phyloP scores from a whole-genome alignment of 768 basidiomycete species.

The Amanita rubescens region DNA sequence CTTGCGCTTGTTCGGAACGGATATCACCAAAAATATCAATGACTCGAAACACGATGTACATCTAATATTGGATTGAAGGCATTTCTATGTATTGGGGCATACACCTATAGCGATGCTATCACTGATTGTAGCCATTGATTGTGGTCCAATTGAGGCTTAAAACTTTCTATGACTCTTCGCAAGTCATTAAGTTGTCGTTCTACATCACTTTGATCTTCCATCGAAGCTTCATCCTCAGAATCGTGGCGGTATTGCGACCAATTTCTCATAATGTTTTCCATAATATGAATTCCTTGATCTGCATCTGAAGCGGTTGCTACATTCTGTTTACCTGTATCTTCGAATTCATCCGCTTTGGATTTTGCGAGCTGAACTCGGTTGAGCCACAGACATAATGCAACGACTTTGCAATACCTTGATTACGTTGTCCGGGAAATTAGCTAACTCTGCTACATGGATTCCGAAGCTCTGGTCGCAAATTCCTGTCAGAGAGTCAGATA shows the following conservation, averaged over 20 bases:
- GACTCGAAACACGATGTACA: conserved; percentile 12
- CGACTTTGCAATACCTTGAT: conserved; percentile 51
- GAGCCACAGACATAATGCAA: not conserved
- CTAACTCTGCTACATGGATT: conserved; percentile 95
- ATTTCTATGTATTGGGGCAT: too few species aligned
- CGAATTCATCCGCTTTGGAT: conserved; percentile 85
- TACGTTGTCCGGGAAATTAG: conserved; percentile 94
- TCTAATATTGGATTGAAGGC: not conserved
- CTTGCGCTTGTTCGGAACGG: conserved; percentile 74
- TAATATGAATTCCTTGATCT: conserved; percentile 73
- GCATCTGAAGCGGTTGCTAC: conserved; percentile 27
- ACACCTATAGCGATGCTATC: conserved; percentile 30
- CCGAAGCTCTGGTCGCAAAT: conserved; percentile 97
- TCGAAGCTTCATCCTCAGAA: conserved; percentile 39
- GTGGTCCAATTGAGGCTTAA: conserved; percentile 60
- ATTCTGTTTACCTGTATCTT: conserved; percentile 56
- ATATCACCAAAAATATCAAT: conserved; percentile 49
- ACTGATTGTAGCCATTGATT: conserved; percentile 75
- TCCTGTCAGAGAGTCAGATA: conserved; percentile 33
- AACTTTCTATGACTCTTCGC: conserved; percentile 55
- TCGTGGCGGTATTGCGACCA: conserved; percentile 43
- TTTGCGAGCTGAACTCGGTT: conserved; percentile 61
- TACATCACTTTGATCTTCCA: conserved; percentile 28
- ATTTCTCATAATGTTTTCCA: conserved; percentile 67
- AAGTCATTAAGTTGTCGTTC: conserved; percentile 47